Conservation (phyloP, 345 rosid genomes). For the Salix viminalis region DNA sequence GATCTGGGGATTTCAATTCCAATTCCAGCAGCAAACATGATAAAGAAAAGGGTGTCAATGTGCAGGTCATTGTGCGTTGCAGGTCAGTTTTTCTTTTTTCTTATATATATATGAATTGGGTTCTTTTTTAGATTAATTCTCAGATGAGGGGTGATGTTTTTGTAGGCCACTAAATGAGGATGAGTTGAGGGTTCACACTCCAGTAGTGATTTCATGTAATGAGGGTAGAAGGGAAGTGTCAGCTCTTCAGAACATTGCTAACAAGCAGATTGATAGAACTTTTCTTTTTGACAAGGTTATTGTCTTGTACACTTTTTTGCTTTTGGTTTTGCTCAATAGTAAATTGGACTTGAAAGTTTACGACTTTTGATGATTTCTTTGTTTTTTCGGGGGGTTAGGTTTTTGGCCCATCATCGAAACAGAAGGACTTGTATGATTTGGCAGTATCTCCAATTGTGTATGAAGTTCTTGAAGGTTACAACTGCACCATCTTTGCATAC, state of each 20-base stretch:
- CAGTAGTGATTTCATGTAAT: slow-evolving; percentile 81
- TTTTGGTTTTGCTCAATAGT: background rate
- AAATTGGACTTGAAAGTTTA: background rate
- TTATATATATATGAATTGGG: background rate
- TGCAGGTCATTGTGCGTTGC: slow-evolving; percentile 96
- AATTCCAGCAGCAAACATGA: slow-evolving; percentile 58
- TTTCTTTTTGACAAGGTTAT: slow-evolving; percentile 89
- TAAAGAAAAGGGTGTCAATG: slow-evolving; percentile 94
- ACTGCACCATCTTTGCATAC: slow-evolving; percentile 98
- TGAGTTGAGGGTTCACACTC: slow-evolving; percentile 64
- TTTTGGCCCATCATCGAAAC: slow-evolving; percentile 89
- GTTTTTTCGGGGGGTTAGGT: slow-evolving; percentile 38
- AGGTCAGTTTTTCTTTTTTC: slow-evolving; percentile 42
- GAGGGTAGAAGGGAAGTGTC: slow-evolving; percentile 86
- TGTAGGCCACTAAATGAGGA: slow-evolving; percentile 91
- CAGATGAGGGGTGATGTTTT: background rate
- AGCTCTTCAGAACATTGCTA: slow-evolving; percentile 82
- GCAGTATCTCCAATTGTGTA: slow-evolving; percentile 86
- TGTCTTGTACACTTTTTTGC: background rate
- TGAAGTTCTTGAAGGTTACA: slow-evolving; percentile 98
- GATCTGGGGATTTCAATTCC: slow-evolving; percentile 73
- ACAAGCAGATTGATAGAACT: slow-evolving; percentile 93
- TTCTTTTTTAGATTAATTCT: background rate
- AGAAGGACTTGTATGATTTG: slow-evolving; percentile 74
- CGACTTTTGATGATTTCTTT: background rate